These are phyloP conservation scores for Verticillium zaregamsianum DNA, from an alignment of 2,329 filamentous ascomycete genomes.

Conservation along the genomic window DNA sequence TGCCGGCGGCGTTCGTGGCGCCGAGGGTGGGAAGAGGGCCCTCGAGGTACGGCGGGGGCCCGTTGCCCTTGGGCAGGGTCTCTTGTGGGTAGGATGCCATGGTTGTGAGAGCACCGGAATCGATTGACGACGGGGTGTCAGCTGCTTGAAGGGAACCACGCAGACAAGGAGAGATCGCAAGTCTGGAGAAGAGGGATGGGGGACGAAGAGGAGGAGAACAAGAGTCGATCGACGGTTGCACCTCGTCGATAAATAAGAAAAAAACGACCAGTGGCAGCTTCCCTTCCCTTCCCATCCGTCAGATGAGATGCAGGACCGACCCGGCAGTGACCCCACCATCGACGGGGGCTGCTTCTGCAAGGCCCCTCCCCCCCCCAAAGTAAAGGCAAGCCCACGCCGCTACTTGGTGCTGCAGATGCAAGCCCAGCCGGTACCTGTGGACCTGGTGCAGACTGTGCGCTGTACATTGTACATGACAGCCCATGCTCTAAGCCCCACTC, in stretches of 20 bases:
- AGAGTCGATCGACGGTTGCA: neutral
- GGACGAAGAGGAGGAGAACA: neutral
- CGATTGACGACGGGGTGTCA: neutral
- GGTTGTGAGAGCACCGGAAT: neutral
- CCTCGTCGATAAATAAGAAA: neutral
- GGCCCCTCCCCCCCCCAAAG: neutral
- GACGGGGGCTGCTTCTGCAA: neutral
- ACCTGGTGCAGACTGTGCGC: neutral
- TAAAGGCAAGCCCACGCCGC: no score
- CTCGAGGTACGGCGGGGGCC: neutral
- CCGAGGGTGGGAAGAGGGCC: neutral
- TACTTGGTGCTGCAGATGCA: neutral
- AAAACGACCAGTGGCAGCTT: neutral
- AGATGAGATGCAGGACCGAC: neutral
- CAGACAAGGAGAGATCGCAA: neutral
- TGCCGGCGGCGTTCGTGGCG: neutral
- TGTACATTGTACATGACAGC: neutral
- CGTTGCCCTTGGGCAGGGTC: neutral
- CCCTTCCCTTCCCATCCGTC: neutral
- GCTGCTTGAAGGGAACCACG: neutral
- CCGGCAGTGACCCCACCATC: neutral
- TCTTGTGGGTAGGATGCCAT: neutral
- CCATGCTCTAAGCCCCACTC: neutral
- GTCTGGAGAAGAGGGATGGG: conserved; percentile 1
- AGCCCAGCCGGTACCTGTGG: neutral